Evolutionary conservation across 176 grass and related monocot species (phyloP).

Genomic region (Carex cristatella): DNA sequence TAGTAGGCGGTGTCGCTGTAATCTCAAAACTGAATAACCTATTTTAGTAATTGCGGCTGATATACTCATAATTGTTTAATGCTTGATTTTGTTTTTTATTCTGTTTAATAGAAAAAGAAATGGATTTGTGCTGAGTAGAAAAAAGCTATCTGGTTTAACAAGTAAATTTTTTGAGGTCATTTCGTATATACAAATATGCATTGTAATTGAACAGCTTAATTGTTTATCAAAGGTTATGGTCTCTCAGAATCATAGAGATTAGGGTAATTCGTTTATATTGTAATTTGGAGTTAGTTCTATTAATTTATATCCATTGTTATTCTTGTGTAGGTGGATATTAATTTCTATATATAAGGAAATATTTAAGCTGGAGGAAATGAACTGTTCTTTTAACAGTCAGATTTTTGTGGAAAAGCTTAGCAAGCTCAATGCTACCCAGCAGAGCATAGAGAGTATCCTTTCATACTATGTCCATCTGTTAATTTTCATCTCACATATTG

Average conservation of each 20-base stretch:
- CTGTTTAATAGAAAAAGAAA: neutral
- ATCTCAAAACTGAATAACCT: neutral
- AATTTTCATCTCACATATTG: neutral
- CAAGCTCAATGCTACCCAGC: conserved; percentile 83
- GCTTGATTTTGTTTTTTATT: neutral
- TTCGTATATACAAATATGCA: neutral
- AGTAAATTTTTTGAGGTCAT: neutral
- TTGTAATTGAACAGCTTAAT: neutral
- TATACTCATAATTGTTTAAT: neutral
- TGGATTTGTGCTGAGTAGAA: neutral
- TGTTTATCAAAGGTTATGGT: neutral
- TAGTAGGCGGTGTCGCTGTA: neutral
- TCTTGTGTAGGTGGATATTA: neutral
- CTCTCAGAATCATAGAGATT: neutral
- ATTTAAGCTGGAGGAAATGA: conserved; percentile 33
- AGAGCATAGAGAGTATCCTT: conserved; percentile 99
- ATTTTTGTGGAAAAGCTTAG: conserved; percentile 78
- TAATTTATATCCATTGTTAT: neutral
- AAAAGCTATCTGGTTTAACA: neutral
- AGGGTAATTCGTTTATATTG: neutral
- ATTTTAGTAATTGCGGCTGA: neutral
- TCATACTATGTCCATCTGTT: neutral
- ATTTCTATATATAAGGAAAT: neutral
- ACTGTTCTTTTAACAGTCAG: conserved; percentile 64
- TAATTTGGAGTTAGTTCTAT: neutral